phyloP scores from a whole-genome alignment of 169 alveolate genomes.

The Cryptosporidium viatorum region DNA sequence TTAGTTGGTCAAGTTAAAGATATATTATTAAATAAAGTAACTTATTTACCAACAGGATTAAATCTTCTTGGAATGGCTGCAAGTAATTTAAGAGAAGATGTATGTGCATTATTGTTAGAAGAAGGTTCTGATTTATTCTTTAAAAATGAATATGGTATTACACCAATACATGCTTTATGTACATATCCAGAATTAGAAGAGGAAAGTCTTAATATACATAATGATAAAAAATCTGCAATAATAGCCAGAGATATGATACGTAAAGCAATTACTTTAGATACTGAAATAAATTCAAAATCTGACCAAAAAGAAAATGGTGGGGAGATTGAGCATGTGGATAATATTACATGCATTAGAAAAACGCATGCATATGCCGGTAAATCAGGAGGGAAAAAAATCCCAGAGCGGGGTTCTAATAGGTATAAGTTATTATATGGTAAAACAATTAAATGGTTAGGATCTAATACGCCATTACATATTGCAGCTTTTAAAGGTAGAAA shows the following conservation, averaged over 20 bases:
- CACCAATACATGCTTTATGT: conserved; percentile 73
- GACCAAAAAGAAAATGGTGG: not conserved
- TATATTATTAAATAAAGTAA: conserved; percentile 42
- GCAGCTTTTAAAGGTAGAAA: conserved; percentile 88
- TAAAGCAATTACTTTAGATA: conserved; percentile 35
- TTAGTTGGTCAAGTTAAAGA: conserved; percentile 67
- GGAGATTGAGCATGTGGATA: not conserved
- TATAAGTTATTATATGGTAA: conserved; percentile 80
- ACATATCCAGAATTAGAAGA: conserved; percentile 45
- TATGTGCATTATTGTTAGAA: conserved; percentile 51
- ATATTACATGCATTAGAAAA: not conserved
- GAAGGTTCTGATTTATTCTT: conserved; percentile 70
- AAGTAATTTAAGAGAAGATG: conserved; percentile 55
- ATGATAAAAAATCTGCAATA: conserved; percentile 64
- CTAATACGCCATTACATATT: conserved; percentile 85
- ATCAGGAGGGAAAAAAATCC: conserved; percentile 4
- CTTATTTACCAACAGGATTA: conserved; percentile 73
- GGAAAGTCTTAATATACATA: not conserved
- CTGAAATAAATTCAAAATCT: not conserved
- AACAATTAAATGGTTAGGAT: conserved; percentile 84
- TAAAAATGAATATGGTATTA: conserved; percentile 63
- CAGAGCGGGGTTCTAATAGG: conserved; percentile 41
- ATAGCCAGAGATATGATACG: conserved; percentile 75
- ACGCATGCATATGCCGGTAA: not conserved
- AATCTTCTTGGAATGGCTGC: conserved; percentile 75